Base-by-base conservation (phyloP, 1,284 basidiomycete species). In the Malassezia psittaci region DNA sequence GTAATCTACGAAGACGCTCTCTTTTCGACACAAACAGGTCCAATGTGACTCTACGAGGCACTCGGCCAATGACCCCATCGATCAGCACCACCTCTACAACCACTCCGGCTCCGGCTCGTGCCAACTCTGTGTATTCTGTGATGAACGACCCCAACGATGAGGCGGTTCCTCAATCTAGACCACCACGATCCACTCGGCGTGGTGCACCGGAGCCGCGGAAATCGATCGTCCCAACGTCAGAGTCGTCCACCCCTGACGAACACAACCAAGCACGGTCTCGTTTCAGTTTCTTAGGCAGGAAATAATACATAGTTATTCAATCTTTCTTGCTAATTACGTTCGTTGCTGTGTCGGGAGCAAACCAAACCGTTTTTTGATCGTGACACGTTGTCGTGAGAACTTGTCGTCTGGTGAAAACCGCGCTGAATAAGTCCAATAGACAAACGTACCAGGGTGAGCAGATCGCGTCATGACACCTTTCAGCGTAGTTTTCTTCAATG, bases 351-450 rank as follows among this genome's bases (percentile, higher is more conserved):
- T 72, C 15, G 64, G 64, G 33, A 74, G 57, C 41, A 74, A 61
- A 37, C 71, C 70, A 44, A 65, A 73, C 16, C 72, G 61, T 61
- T 67, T 66, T 61, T 74, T 74, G 61, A 74, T 66, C 19, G 69
- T 70, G 7, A 73, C 68, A 32, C 72, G 59, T 59, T 74, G 69
- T 37, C 69, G 57, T 16, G 70, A 72, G 50, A 73, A 74, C 64
- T 73, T 73, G 71, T 74, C 72, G 51, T 74, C 72, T 13, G 72
- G 72, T 5, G 72, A 74, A 61, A 74, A 74, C 6, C 72, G 62
- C 2, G 72, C 70, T 63, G 52, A n/a, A 19, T 39, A 9, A 37
- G 15, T 36, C 7, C 45, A n/a, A 4, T 19, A 29, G 3, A n/a
- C 24, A 42, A 15, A 46, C 41, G 16, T 51, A 63, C 62, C 64